Percentiles rank a stretch among this genome's conserved stretches.
phyloP scores from a whole-genome alignment of 257 asterid species.

The Solanum corneliomulleri region DNA sequence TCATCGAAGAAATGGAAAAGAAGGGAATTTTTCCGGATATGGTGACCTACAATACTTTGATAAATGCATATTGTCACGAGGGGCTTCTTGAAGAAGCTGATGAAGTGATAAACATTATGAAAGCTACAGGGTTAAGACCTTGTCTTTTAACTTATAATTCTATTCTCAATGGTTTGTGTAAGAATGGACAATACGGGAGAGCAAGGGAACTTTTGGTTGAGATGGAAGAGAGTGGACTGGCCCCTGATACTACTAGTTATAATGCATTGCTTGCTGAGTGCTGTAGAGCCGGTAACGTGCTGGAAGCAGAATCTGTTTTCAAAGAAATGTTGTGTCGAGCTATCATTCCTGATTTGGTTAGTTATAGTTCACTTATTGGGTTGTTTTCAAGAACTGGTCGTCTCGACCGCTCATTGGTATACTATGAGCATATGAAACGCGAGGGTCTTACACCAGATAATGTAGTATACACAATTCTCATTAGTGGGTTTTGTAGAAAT shows the following conservation, averaged over 20 bases:
- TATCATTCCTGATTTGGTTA: conserved; percentile 44
- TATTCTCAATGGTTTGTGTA: conserved; percentile 51
- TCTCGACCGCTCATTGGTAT: conserved; percentile 30
- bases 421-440: conserved; percentile 33
- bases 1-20: conserved; percentile 44
- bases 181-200: conserved; percentile 32
- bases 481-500: conserved; percentile 51
- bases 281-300: conserved; percentile 31
- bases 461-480: conserved; percentile 54
- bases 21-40: conserved; percentile 49
- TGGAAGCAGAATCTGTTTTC: conserved; percentile 40
- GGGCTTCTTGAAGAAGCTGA: conserved; percentile 34
- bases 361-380: conserved; percentile 56
- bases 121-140: conserved; percentile 44
- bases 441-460: conserved; percentile 50
- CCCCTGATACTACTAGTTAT: conserved; percentile 50
- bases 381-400: conserved; percentile 46
- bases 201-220: conserved; percentile 43
- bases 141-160: conserved; percentile 51
- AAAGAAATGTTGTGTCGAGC: conserved; percentile 30
- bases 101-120: conserved; percentile 38
- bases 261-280: conserved; percentile 50
- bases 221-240: conserved; percentile 30
- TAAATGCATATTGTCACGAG: conserved; percentile 41
- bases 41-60: conserved; percentile 64